Conservation (phyloP, 2,329 filamentous ascomycete species). For the Trichophaea hybrida region DNA sequence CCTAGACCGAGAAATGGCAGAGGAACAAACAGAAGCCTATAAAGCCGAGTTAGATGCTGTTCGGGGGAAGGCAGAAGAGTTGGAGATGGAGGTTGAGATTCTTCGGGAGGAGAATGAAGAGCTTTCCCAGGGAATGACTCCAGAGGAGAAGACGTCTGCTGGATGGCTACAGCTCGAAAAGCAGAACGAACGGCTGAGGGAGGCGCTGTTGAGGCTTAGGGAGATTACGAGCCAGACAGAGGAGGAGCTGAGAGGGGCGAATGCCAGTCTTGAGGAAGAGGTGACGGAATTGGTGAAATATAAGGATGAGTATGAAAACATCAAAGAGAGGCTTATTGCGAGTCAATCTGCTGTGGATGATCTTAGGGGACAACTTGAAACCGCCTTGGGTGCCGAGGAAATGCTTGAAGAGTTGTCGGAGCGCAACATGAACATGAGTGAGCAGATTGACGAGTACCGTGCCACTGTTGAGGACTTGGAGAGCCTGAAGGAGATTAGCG, state of each 20-base stretch:
- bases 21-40: conserved; percentile 72
- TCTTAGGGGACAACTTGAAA: conserved; percentile 79
- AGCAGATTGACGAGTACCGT: conserved; percentile 70
- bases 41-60: conserved; percentile 68
- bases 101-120: conserved; percentile 76
- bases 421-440: conserved; percentile 68
- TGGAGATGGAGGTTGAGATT: conserved; percentile 77
- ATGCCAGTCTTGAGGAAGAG: conserved; percentile 59
- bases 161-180: conserved; percentile 87
- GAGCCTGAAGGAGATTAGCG: conserved; percentile 77
- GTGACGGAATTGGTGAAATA: conserved; percentile 50
- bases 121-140: conserved; percentile 66
- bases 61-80: conserved; percentile 63
- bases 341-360: conserved; percentile 68
- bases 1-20: conserved; percentile 88
- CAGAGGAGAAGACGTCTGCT: conserved; percentile 72
- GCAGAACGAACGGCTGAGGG: conserved; percentile 72
- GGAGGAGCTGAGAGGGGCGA: conserved; percentile 59
- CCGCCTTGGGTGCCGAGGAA: conserved; percentile 73
- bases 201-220: conserved; percentile 68
- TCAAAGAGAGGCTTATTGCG: conserved; percentile 57
- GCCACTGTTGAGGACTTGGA: conserved; percentile 76
- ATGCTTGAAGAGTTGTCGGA: conserved; percentile 88
- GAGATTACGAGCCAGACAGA: conserved; percentile 82
- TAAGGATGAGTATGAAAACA: conserved; percentile 54